Conservation (phyloP, 495 filamentous ascomycete genomes). For the Cenococcum geophilum region DNA sequence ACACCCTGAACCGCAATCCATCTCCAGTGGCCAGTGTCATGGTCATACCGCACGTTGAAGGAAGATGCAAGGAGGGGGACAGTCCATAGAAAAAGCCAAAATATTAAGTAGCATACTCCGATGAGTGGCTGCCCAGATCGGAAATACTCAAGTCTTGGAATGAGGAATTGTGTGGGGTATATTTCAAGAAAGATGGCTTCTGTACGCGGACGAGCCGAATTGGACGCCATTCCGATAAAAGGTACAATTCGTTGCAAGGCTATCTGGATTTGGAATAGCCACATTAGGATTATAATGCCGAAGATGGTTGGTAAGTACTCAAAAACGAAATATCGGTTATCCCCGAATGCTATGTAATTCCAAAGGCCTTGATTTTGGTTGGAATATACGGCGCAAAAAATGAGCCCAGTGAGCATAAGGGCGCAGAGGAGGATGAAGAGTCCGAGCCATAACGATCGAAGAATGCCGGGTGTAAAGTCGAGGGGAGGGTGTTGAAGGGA, state of each 20-base stretch:
- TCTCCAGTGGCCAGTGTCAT: conserved; percentile 50
- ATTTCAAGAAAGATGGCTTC: conserved; percentile 50
- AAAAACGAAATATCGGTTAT: conserved; percentile 75
- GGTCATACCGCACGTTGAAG: conserved; percentile 53
- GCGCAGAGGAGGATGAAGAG: conserved; percentile 55
- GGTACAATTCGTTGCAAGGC: conserved; percentile 73
- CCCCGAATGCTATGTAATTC: conserved; percentile 58
- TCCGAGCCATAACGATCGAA: conserved; percentile 57
- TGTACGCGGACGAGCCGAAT: conserved; percentile 43
- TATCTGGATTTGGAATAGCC: conserved; percentile 64
- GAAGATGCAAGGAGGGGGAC: conserved; percentile 59
- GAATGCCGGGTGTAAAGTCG: conserved; percentile 58
- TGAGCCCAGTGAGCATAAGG: conserved; percentile 63
- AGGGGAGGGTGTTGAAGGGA: conserved; percentile 50
- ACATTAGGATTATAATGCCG: conserved; percentile 65
- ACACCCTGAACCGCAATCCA: conserved; percentile 73
- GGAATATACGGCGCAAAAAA: conserved; percentile 71
- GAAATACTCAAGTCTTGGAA: conserved; percentile 56
- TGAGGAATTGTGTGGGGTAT: conserved; percentile 50
- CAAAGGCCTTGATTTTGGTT: conserved; percentile 49
- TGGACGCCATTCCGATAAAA: conserved; percentile 66
- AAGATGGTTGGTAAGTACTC: conserved; percentile 74
- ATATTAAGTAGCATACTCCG: conserved; percentile 48
- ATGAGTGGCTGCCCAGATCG: conserved; percentile 49
- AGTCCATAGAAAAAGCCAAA: conserved; percentile 60